phyloP scores from a whole-genome alignment of 2,329 filamentous ascomycete genomes.

The Rutstroemia sp. region DNA sequence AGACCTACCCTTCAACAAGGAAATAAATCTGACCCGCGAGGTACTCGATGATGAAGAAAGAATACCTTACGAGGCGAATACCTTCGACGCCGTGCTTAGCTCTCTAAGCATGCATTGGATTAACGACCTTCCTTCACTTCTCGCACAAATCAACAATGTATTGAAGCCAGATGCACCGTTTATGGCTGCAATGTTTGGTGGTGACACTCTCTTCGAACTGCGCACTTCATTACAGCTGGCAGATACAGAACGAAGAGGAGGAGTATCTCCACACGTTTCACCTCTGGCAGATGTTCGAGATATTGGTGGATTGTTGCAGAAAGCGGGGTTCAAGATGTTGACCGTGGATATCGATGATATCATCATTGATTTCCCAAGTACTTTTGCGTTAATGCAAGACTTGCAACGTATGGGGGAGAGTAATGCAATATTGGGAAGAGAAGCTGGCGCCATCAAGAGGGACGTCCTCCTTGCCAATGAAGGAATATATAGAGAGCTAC shows the following conservation, averaged over 20 bases:
- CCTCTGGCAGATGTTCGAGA: conserved; percentile 89
- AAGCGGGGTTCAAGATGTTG: conserved; percentile 87
- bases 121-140: conserved; percentile 83
- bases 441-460: conserved; percentile 67
- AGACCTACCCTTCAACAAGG: conserved; percentile 64
- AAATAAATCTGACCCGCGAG: conserved; percentile 64
- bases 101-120: conserved; percentile 93
- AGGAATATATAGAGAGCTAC: conserved; percentile 79
- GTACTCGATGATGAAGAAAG: conserved; percentile 69
- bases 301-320: conserved; percentile 77
- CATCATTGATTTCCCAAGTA: conserved; percentile 86
- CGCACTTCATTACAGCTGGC: conserved; percentile 89
- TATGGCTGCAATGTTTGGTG: conserved; percentile 92
- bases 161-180: conserved; percentile 90
- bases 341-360: conserved; percentile 98
- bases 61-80: conserved; percentile 65
- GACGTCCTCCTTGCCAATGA: conserved; percentile 85
- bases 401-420: conserved; percentile 94
- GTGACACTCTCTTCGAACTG: conserved; percentile 88
- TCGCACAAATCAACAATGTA: conserved; percentile 77
- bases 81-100: conserved; percentile 86
- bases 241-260: conserved; percentile 83
- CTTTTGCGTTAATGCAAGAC: conserved; percentile 86
- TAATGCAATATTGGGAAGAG: conserved; percentile 80
- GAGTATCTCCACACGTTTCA: conserved; percentile 83